Evolutionary conservation across 192 early-diverging fungal species (phyloP).

Genomic region (Podila epicladia): DNA sequence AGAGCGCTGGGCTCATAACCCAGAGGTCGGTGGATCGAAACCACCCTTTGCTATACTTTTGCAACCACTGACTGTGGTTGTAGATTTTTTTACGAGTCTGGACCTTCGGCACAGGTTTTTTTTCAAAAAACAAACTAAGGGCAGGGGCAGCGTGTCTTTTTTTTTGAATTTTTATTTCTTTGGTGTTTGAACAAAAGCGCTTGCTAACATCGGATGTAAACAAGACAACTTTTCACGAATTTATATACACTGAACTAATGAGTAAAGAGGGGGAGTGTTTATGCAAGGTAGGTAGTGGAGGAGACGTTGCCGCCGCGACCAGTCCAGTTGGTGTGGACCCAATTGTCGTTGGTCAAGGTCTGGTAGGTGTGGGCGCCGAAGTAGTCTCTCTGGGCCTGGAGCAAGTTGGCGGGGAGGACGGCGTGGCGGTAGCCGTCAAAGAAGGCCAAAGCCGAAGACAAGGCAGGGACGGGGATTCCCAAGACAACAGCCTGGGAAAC

Average conservation of each 20-base stretch:
- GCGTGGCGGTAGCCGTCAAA: constrained; percentile 97
- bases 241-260: neutral
- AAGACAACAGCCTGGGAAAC: constrained; percentile 80
- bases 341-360: constrained; percentile 77
- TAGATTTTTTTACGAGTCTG: too few species aligned
- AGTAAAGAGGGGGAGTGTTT: constrained; percentile 11
- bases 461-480: constrained; percentile 92
- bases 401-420: constrained; percentile 91
- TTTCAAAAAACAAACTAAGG: too few species aligned
- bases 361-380: constrained; percentile 99
- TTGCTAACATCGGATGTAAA: neutral
- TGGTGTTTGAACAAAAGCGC: constrained; percentile 1
- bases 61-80: neutral
- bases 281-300: constrained; percentile 66
- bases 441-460: constrained; percentile 93
- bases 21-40: constrained; percentile 87
- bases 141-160: neutral
- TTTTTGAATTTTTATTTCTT: constrained; percentile 1
- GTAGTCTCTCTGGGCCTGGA: constrained; percentile 98
- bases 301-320: constrained; percentile 84
- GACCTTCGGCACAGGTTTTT: too few species aligned
- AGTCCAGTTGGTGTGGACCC: constrained; percentile 98
- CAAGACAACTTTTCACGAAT: neutral
- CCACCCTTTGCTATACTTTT: constrained; percentile 66
- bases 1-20: constrained; percentile 90